phyloP scores from a whole-genome alignment of 352 stramenopile genomes.

The Globisporangium barbulae region DNA sequence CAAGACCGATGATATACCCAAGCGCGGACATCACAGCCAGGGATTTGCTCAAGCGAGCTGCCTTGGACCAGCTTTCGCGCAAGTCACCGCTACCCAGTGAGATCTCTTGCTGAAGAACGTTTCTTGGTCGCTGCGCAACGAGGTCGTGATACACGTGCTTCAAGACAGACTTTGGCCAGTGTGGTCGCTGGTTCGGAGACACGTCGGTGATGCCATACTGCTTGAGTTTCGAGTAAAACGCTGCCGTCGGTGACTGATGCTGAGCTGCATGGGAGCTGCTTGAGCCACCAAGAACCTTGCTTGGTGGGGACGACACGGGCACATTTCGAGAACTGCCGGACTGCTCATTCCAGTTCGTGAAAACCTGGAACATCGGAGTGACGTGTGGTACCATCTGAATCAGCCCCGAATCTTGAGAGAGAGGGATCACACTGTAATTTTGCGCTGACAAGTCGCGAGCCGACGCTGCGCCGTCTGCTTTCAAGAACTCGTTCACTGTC shows the following conservation, averaged over 20 bases:
- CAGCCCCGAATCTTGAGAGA: constrained; percentile 75
- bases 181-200: constrained; percentile 55
- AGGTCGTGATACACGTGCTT: constrained; percentile 72
- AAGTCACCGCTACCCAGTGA: constrained; percentile 49
- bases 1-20: constrained; percentile 87
- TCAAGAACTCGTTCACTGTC: constrained; percentile 71
- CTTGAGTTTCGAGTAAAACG: constrained; percentile 84
- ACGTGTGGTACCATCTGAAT: constrained; percentile 88
- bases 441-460: constrained; percentile 44
- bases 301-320: constrained; percentile 21
- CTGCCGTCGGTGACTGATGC: constrained; percentile 51
- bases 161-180: constrained; percentile 58
- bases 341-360: constrained; percentile 46
- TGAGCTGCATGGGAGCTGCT: constrained; percentile 13
- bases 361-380: constrained; percentile 80
- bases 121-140: constrained; percentile 51
- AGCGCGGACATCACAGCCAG: constrained; percentile 87
- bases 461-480: constrained; percentile 35
- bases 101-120: constrained; percentile 70
- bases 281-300: constrained; percentile 1
- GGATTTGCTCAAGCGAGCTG: constrained; percentile 54
- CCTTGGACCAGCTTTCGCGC: constrained; percentile 62
- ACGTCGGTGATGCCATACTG: constrained; percentile 71
- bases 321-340: constrained; percentile 10
- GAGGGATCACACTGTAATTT: constrained; percentile 77